Evolutionary conservation across 2,329 filamentous ascomycete genomes (phyloP), one percentile per base, ranked within the genome.

Genomic region (Drechslerella dactyloides): DNA sequence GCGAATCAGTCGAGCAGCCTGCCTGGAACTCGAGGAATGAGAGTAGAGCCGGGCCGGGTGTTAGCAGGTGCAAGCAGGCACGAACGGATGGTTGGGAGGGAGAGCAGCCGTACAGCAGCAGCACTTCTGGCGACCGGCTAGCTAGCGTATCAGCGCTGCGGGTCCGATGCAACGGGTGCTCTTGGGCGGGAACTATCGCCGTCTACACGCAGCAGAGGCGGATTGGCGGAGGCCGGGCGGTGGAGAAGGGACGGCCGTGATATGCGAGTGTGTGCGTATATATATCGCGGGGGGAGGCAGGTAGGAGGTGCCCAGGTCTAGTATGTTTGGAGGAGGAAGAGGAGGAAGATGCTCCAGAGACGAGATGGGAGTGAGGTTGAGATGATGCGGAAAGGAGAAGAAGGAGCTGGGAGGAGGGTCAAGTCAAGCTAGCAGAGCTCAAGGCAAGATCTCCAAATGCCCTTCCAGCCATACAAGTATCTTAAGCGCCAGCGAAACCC

Each of bases 51-150:
- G 33, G 42, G 35, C 17, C 35, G 2, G 10, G 6, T 35, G 37
- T 24, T 37, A 8, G 37, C 7, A 33, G 27, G 4, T 4, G 27
- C 27, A 33, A 33, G 27, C 27, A 4, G 27, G 27, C 3, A 33
- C 27, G 44, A 10, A 15, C n/a, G 44, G 44, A 48, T 19, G 44
- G 44, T 48, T 48, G 44, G 44, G 44, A 42, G 37, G 13, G 15
- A 3, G 37, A 13, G 13, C n/a, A n/a, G n/a, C n/a, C n/a, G n/a
- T n/a, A n/a, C n/a, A 42, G 37, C n/a, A 15, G 44, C 27, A 19
- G 17, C 11, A 48, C 19, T 48, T 48, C 44, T 21, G 44, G 44
- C 44, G 44, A 48, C n/a, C 44, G 44, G 44, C 19, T 48, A 48
- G 44, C 44, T 23, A 19, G 21, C 3, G 27, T 4, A 33, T 23